A percentile compares a stretch with the other conserved stretches of the same genome.
These are phyloP conservation scores for Rosa lucieae DNA, from an alignment of 306 rosid species.

Conservation along the genomic window DNA sequence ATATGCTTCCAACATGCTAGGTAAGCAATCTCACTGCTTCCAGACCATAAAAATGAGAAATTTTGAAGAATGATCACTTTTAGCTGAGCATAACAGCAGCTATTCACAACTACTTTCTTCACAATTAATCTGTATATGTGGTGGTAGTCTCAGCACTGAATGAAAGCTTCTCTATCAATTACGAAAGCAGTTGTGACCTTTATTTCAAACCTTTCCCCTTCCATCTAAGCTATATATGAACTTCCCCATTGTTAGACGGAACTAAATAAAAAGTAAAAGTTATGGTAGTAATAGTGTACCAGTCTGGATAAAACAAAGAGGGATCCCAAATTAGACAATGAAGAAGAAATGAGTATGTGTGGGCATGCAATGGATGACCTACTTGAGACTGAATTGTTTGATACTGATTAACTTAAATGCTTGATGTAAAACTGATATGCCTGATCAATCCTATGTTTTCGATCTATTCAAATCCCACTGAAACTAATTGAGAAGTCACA, in stretches of 20 bases:
- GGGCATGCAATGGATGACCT: not conserved
- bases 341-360: not conserved
- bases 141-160: not conserved
- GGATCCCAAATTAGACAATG: not conserved
- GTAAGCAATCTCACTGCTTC: too few relatives aligned
- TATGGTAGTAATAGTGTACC: constrained; percentile 3
- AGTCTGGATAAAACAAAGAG: not conserved
- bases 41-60: too few relatives aligned
- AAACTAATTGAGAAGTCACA: not conserved
- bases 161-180: not conserved
- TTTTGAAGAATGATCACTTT: too few relatives aligned
- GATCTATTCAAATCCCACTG: not conserved
- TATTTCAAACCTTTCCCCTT: not conserved
- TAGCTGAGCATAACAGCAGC: too few relatives aligned
- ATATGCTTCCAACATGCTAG: too few relatives aligned
- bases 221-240: constrained; percentile 8
- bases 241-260: not conserved
- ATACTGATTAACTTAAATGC: not conserved
- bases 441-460: not conserved
- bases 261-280: not conserved
- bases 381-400: too few relatives aligned
- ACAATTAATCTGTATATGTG: too few relatives aligned
- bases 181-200: not conserved
- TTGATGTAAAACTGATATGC: not conserved
- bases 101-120: too few relatives aligned